Base-by-base conservation (phyloP, 352 stramenopile genomes). In the Phytophthora kernoviae region DNA sequence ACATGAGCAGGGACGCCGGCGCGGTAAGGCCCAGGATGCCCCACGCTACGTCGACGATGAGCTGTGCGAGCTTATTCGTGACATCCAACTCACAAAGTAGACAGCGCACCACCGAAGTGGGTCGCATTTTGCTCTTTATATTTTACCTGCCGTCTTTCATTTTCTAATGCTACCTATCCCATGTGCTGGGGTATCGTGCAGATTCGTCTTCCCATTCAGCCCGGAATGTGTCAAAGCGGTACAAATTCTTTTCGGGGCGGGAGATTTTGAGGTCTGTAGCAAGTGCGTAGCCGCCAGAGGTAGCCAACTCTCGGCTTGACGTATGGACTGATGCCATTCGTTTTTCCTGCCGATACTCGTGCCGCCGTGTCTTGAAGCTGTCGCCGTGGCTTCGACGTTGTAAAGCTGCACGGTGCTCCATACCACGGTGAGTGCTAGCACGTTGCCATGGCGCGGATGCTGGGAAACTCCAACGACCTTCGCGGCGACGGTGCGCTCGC, bases 381-480 rank as follows among this genome's bases (percentile, higher is more conserved):
- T 62, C 0, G 55, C 47, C 8, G 54, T 68, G 49, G 51, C 39
- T 17, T 66, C 54, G 10, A 79, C 68, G 30, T 89, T 84, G 55
- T 93, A 91, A 17, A 93, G 63, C 63, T 93, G 81, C 22, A 90
- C 72, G 2, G 84, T 95, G 58, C 80, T 84, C 82, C 82, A 93
- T 20, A 91, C 59, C 6, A 94, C 84, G 4, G 81, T 70, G 50
- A 95, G 83, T 24, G 60, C 77, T 40, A 92, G 49, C 5, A 93
- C 58, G 14, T 70, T 78, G 18, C 77, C 72, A 42, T 86, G 58
- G 20, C 79, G 81, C 41, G 78, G 68, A 27, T 88, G 74, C 10
- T 33, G 27, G 54, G 67, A 75, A n/a, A 82, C 50, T n/a, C 53
- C 62, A 8, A 77, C 58, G 2, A 94, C 80, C 1, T 85, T 82